A percentile compares a stretch with the other conserved stretches of the same genome.
phyloP scores from a whole-genome alignment of 495 filamentous ascomycete genomes.

The Tuber magnatum region DNA sequence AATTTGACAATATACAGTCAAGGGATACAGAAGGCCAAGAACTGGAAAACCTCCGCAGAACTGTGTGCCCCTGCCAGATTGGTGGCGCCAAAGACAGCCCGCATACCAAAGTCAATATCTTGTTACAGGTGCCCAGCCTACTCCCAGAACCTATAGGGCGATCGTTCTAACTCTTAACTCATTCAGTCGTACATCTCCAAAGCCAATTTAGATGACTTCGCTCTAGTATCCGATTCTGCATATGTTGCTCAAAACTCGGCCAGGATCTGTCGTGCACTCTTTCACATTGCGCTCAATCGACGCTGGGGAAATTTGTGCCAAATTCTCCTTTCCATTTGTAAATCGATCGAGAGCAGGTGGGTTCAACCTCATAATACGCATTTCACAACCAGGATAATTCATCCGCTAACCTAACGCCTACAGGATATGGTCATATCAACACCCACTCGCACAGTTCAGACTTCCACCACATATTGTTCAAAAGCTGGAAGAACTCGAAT shows the following conservation, averaged over 20 bases:
- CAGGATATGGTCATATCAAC: conserved; percentile 83
- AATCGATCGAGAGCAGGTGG: conserved; percentile 80
- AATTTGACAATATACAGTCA: conserved; percentile 94
- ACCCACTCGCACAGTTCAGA: conserved; percentile 92
- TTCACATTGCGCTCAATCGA: conserved; percentile 93
- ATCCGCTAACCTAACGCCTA: not conserved
- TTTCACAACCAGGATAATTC: not conserved
- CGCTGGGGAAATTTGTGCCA: conserved; percentile 92
- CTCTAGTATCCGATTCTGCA: conserved; percentile 77
- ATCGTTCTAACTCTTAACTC: not conserved
- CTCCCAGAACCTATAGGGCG: not conserved
- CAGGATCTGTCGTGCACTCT: conserved; percentile 86
- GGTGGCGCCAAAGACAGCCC: conserved; percentile 39
- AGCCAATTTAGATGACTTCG: conserved; percentile 82
- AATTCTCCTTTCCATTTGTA: conserved; percentile 79
- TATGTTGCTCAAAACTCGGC: conserved; percentile 95
- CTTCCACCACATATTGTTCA: conserved; percentile 73
- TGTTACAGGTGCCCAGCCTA: conserved; percentile 47
- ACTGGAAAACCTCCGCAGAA: conserved; percentile 57
- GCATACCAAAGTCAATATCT: conserved; percentile 88
- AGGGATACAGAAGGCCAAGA: conserved; percentile 80
- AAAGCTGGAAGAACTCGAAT: conserved; percentile 69
- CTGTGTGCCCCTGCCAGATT: conserved; percentile 58
- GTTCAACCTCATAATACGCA: not conserved
- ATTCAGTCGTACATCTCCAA: conserved; percentile 85